Conservation (phyloP, 176 grass and related monocot species). For the Luzula sylvatica region DNA sequence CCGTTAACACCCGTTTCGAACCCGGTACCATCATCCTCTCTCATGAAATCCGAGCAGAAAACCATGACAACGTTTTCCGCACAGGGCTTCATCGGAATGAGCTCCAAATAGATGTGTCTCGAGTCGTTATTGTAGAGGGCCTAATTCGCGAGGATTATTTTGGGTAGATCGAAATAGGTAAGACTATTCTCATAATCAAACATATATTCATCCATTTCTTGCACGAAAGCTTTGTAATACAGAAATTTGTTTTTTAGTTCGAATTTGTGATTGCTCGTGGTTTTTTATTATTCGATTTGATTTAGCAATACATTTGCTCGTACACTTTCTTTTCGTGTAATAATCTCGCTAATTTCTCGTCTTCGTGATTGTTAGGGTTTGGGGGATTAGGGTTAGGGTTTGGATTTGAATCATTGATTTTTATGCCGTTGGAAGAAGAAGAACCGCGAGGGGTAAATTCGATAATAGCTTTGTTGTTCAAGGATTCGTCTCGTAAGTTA, state of each 20-base stretch:
- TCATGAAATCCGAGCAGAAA: conserved; percentile 60
- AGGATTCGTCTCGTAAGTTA: conserved; percentile 41
- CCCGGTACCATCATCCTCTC: conserved; percentile 49
- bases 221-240: conserved; percentile 46
- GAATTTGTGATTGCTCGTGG: not conserved
- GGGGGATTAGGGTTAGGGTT: not conserved
- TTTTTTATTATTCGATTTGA: conserved; percentile 18
- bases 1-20: conserved; percentile 26
- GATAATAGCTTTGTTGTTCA: conserved; percentile 24
- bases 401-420: conserved; percentile 27
- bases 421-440: conserved; percentile 32
- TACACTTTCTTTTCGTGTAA: conserved; percentile 55
- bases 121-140: conserved; percentile 62
- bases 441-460: not conserved
- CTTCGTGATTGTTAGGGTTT: conserved; percentile 20
- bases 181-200: conserved; percentile 29
- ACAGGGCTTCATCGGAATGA: conserved; percentile 56
- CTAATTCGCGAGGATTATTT: conserved; percentile 60
- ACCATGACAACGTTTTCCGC: conserved; percentile 48
- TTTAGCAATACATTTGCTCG: conserved; percentile 10
- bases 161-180: conserved; percentile 36
- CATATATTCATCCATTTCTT: conserved; percentile 66
- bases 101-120: conserved; percentile 49
- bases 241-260: conserved; percentile 46
- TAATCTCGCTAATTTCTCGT: conserved; percentile 52